Evolutionary conservation across 495 filamentous ascomycete species (phyloP), one percentile per base, ranked within the genome.

Genomic region (Aspergillus sparsus): DNA sequence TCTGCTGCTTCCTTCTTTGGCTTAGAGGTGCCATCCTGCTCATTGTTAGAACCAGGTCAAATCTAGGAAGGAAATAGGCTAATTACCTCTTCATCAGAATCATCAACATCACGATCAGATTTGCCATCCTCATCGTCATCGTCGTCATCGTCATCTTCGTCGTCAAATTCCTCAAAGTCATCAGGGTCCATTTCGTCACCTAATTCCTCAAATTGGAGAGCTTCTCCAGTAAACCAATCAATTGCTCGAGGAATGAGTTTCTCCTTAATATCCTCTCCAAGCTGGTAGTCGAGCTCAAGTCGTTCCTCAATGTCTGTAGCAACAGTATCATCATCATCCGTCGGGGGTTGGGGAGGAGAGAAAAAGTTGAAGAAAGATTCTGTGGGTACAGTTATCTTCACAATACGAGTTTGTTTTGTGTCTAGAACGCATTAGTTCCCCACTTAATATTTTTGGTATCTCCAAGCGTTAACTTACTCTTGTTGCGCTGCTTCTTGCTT

Each of bases 321-420:
- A 55, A 88, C 85, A 61, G 96, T 92, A 54, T 92, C 89, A 55
- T 87, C 84, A 45, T 86, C 85, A 47, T 87, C 87, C 41, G 78
- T 81, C 5, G 93, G 95, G 52, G 91, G 87, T 76, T 91, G 90
- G 3, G 95, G 95, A 6, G 94, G 95, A 36, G 89, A 89, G 82
- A 99, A 98, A 86, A 99, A 99, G 83, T 97, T 98, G 86, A 99
- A 99, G 83, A 99, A 99, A 8, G 93, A 97, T 73, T 97, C 94
- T 39, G 92, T 97, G 3, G 95, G 95, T 42, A 98, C 93, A 13
- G 92, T 97, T 81, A 96, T 96, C 87, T 97, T 98, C 63, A 99
- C 91, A 65, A 99, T 87, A 61, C 95, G 91, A 60, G 94, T 98
- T 74, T 99, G 95, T 83, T 98, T 98, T 49, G 95, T 99, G 77